Base-by-base conservation (phyloP, 371 early-diverging fungal genomes). In the Cokeromyces recurvatus region DNA sequence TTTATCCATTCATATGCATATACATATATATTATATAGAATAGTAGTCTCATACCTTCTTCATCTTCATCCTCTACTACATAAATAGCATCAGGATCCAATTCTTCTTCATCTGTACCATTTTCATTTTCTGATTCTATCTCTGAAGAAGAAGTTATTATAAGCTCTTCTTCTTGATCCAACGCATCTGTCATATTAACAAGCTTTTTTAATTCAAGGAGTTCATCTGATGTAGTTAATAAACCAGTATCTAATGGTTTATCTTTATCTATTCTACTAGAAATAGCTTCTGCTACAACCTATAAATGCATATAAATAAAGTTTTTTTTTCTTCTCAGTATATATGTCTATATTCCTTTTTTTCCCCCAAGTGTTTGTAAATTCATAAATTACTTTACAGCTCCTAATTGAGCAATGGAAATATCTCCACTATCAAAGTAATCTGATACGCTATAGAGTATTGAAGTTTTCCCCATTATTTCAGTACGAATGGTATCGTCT, bases 201-300 rank as follows among this genome's bases (percentile, higher is more conserved):
- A 73, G 46, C 0, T 38, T n/a, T 29, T 59, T 64, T 2, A 69
- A 32, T 8, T 38, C 32, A 14, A 46, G 14, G 14, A 64, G 46
- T 2, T 46, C 24, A 16, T 38, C 20, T 36, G 62, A 54, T 0
- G 14, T 39, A 16, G 63, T 59, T n/a, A 72, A 41, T 25, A 73
- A 45, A 2, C 66, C 60, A 14, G 49, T 60, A 24, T 62, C 32
- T 2, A 73, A 43, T 19, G 55, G 55, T 9, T 57, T 48, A 9
- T 55, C 56, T 15, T 38, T 46, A 29, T 66, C 68, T 4, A 56
- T 25, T 43, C 45, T 36, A 35, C 35, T 25, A 2, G 72, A 61
- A 11, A 68, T 34, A 11, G 56, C 51, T 42, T 72, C 69, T 14
- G 69, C 73, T 16, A 72, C 48, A 4, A 49, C 20, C 67, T 65